Evolutionary conservation across 805 yeast genomes (phyloP), one percentile per base, ranked within the genome.

Genomic region (Ogataea minuta): DNA sequence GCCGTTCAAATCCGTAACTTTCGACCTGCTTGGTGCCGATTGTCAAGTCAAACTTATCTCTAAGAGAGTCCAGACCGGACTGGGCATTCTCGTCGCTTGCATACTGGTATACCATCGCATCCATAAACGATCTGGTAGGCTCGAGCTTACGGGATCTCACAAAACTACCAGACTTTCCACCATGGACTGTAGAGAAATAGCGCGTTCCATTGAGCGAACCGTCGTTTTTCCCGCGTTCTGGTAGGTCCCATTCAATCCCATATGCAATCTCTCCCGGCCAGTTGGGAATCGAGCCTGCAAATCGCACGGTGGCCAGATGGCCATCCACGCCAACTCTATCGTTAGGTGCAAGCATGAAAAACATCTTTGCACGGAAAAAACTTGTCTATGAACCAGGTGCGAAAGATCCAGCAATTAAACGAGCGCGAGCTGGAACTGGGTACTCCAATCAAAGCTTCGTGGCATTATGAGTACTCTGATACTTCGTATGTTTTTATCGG

Each of bases 181-280:
- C 61, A n/a, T 25, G 23, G 6, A 19, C 59, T 39, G 52, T 60
- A 6, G 47, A 23, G 57, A 90, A 90, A 56, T 86, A 86, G 37
- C 56, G 50, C 0, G 60, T 51, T 0, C 81, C 86, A 14, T 74
- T 66, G 19, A 77, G 44, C 1, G 55, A 41, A 0, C 98, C 98
- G 45, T 74, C 64, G 56, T 89, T 78, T 51, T 81, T 86, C 1
- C 97, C 97, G 24, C 88, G 66, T 0, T 44, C 39, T 0, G 71
- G 61, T 31, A 77, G 67, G 56, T 90, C 97, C 96, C 96, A 90
- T 58, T 90, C 96, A 3, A 90, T 70, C 0, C 97, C 97, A 10
- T 76, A 59, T 0, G 91, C 88, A 1, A 48, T 28, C 0, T 59
- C 64, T 8, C 58, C 55, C 0, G 75, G 72, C 96, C 96, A 88